Percentiles rank a stretch among this genome's conserved stretches.
phyloP scores from a whole-genome alignment of 2,329 filamentous ascomycete genomes.

The Alternaria viburni region DNA sequence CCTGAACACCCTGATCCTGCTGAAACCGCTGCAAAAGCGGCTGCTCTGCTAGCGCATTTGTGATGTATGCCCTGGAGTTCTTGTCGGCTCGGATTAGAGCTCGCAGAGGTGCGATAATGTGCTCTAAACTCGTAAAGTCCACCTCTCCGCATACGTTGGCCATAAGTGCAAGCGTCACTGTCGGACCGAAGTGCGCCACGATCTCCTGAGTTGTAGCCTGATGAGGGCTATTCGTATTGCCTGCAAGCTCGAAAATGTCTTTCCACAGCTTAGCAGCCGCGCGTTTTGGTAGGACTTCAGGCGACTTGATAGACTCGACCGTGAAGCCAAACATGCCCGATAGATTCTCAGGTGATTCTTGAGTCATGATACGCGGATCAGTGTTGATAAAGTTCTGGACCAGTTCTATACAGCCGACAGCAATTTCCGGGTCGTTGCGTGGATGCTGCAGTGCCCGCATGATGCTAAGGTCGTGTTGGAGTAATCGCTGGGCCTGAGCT shows the following conservation, averaged over 20 bases:
- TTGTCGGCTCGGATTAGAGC: conserved; percentile 41
- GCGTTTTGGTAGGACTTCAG: conserved; percentile 76
- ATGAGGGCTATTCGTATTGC: conserved; percentile 33
- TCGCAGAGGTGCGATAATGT: conserved; percentile 41
- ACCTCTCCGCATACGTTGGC: conserved; percentile 46
- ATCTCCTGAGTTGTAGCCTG: conserved; percentile 44
- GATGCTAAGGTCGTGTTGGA: conserved; percentile 68
- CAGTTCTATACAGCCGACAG: conserved; percentile 77
- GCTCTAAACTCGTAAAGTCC: conserved; percentile 42
- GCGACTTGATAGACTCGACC: conserved; percentile 71
- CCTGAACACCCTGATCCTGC: conserved; percentile 35
- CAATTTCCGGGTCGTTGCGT: conserved; percentile 71
- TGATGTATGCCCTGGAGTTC: conserved; percentile 41
- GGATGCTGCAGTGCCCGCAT: conserved; percentile 68
- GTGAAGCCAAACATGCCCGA: conserved; percentile 75
- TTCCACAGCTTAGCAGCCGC: conserved; percentile 77
- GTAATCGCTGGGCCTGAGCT: conserved; percentile 40
- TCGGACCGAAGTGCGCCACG: conserved; percentile 41
- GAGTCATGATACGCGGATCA: conserved; percentile 67
- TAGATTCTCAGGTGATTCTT: conserved; percentile 63
- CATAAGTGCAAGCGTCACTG: conserved; percentile 39
- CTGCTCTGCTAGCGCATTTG: conserved; percentile 36
- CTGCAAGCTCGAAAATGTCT: conserved; percentile 44
- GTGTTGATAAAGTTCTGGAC: conserved; percentile 68
- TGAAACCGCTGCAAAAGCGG: conserved; percentile 38